Conservation (phyloP, 2,329 filamentous ascomycete species). For the Fusarium sp. region DNA sequence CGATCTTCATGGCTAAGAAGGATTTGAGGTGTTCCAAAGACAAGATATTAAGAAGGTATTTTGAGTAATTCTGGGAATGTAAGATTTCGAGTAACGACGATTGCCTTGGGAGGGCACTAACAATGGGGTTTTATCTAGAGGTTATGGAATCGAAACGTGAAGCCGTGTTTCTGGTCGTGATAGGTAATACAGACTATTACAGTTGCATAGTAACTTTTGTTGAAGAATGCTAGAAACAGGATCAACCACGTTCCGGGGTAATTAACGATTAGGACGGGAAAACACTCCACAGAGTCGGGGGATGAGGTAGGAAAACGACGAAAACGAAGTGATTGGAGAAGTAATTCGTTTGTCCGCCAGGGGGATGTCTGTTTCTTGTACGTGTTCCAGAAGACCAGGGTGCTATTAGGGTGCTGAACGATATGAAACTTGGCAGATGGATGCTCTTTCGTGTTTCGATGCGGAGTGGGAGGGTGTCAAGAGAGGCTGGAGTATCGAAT, state of each 20-base stretch:
- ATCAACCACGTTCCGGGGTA: slow-evolving; percentile 32
- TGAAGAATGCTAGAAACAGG: slow-evolving; percentile 18
- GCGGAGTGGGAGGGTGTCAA: slow-evolving; percentile 21
- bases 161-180: slow-evolving; percentile 21
- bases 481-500: slow-evolving; percentile 32
- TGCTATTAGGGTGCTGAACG: slow-evolving; percentile 24
- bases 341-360: slow-evolving; percentile 22
- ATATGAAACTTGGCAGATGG: slow-evolving; percentile 31
- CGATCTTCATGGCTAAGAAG: slow-evolving; percentile 32
- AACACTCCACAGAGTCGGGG: slow-evolving; percentile 12
- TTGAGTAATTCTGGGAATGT: slow-evolving; percentile 10
- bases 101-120: not conserved
- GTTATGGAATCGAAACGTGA: slow-evolving; percentile 20
- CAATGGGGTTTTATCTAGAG: slow-evolving; percentile 25
- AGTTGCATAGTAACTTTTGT: slow-evolving; percentile 28
- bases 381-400: slow-evolving; percentile 29
- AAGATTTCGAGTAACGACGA: not conserved
- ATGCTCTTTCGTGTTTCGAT: slow-evolving; percentile 33
- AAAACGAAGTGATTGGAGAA: slow-evolving; percentile 32
- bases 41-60: slow-evolving; percentile 13
- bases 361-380: slow-evolving; percentile 38
- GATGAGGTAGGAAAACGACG: slow-evolving; percentile 7
- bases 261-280: slow-evolving; percentile 42
- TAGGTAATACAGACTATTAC: slow-evolving; percentile 30
- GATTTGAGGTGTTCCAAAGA: slow-evolving; percentile 1